Conservation (phyloP, 139 green algal genomes). For the Chlamydomonas sp. region DNA sequence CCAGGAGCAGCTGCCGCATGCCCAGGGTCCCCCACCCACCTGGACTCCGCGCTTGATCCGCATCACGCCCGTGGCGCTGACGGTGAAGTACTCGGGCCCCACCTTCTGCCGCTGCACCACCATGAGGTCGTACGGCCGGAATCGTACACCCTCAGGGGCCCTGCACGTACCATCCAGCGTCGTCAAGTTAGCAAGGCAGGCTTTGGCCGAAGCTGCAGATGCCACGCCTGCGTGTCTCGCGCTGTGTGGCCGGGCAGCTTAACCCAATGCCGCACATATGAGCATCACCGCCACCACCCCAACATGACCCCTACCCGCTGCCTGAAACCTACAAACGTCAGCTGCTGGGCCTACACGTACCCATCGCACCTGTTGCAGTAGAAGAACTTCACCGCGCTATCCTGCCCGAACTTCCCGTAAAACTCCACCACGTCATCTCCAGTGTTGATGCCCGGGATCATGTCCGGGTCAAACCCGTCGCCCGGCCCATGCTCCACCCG, state of each 20-base stretch:
- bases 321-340: no score
- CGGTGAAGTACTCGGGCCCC: slow-evolving; percentile 77
- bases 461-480: slow-evolving; percentile 48
- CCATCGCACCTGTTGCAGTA: slow-evolving; percentile 77
- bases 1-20: neutral
- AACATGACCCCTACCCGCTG: no score
- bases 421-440: slow-evolving; percentile 80
- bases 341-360: no score
- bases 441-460: slow-evolving; percentile 68
- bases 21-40: slow-evolving; percentile 3
- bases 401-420: slow-evolving; percentile 81
- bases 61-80: slow-evolving; percentile 81
- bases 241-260: no score
- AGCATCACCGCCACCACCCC: no score
- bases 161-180: slow-evolving; percentile 24
- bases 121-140: slow-evolving; percentile 80
- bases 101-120: slow-evolving; percentile 66
- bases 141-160: slow-evolving; percentile 56
- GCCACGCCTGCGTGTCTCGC: neutral
- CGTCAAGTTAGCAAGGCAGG: neutral
- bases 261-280: no score
- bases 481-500: slow-evolving; percentile 19
- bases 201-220: neutral
- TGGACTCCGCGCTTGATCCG: slow-evolving; percentile 68
- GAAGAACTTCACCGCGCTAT: slow-evolving; percentile 84